Evolutionary conservation across 2,329 filamentous ascomycete species (phyloP).

Genomic region (Trichoderma sp.): DNA sequence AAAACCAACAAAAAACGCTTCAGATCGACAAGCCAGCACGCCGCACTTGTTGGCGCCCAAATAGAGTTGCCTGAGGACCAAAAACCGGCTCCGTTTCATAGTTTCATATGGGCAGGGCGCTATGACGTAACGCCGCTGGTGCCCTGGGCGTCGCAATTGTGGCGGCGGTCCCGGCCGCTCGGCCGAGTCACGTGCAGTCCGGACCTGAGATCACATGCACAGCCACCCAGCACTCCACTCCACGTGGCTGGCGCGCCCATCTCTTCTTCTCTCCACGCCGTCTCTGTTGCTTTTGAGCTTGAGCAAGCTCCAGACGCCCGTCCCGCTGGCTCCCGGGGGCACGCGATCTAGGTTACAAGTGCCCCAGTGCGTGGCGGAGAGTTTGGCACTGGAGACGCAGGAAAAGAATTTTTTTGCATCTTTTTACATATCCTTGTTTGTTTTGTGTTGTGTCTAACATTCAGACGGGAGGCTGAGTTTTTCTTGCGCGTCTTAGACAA

Average conservation of each 20-base stretch:
- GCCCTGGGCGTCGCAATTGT: neutral
- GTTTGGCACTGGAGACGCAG: neutral
- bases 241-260: constrained; percentile 15
- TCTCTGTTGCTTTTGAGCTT: neutral
- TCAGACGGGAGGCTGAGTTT: neutral
- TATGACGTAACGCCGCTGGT: constrained; percentile 5
- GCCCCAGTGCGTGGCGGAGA: neutral
- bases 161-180: constrained; percentile 19
- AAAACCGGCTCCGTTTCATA: neutral
- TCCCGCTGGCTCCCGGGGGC: constrained; percentile 13
- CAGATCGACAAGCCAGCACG: neutral
- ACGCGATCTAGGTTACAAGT: constrained; percentile 7
- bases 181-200: constrained; percentile 16
- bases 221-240: constrained; percentile 10
- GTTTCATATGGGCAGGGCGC: neutral
- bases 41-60: neutral
- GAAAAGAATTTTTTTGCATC: neutral
- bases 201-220: neutral
- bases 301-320: neutral
- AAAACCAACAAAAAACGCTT: neutral
- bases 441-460: neutral
- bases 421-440: neutral
- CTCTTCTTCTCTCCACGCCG: neutral
- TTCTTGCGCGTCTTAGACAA: constrained; percentile 5
- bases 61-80: neutral